Evolutionary conservation across 78 protist genomes (phyloP).

Genomic region (slime mould (Dictyostelium discoideum)): DNA sequence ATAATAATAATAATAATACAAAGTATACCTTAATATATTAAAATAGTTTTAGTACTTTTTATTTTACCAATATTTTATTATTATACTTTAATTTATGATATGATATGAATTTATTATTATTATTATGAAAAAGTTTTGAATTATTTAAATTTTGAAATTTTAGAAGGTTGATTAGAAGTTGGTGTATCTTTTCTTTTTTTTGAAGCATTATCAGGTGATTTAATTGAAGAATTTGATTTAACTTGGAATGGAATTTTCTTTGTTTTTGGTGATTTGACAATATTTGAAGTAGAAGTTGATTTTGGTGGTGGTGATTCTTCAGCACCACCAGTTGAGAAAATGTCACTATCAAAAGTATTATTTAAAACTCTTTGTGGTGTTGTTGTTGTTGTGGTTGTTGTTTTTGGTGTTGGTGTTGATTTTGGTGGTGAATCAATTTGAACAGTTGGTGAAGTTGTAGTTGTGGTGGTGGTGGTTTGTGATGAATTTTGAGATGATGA

Average conservation of each 20-base stretch:
- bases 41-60: background rate
- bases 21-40: no score
- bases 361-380: background rate
- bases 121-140: background rate
- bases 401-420: background rate
- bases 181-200: constrained; percentile 11
- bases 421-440: background rate
- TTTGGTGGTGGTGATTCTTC: background rate
- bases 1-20: no score
- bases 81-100: no score
- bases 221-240: background rate
- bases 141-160: constrained; percentile 4
- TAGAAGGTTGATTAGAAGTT: background rate
- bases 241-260: background rate
- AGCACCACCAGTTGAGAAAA: background rate
- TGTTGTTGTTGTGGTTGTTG: background rate
- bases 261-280: background rate
- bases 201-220: background rate
- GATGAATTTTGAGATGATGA: no score
- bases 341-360: background rate
- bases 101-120: no score
- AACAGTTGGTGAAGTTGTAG: background rate
- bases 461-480: background rate
- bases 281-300: background rate
- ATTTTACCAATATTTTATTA: background rate